Conservation (phyloP, 345 rosid species). For the Erucastrum elatum region DNA sequence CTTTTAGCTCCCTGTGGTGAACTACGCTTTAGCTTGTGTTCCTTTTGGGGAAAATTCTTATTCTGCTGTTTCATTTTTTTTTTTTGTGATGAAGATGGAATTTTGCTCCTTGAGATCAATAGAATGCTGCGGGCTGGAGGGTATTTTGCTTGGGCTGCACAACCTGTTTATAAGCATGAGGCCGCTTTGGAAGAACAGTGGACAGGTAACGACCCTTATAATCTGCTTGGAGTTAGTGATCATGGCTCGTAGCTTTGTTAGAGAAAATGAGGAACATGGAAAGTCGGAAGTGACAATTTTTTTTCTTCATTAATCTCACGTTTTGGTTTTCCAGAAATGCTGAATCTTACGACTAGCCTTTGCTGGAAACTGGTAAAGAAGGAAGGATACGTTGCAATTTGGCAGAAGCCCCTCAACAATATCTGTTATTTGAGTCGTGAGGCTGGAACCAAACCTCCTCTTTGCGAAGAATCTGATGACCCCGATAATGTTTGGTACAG, state of each 20-base stretch:
- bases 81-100: constrained; percentile 67
- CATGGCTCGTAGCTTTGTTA: constrained; percentile 9
- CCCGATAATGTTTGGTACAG: constrained; percentile 89
- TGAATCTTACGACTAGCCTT: constrained; percentile 79
- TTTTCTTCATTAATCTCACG: not conserved
- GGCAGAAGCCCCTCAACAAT: constrained; percentile 86
- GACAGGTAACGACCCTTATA: constrained; percentile 62
- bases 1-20: not conserved
- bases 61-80: not conserved
- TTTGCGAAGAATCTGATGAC: constrained; percentile 81
- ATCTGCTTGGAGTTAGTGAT: constrained; percentile 21
- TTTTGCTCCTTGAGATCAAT: constrained; percentile 91
- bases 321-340: constrained; percentile 71
- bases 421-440: constrained; percentile 79
- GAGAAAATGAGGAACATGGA: not conserved
- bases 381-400: constrained; percentile 92
- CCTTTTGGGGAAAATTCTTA: constrained; percentile 9
- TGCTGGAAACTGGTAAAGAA: constrained; percentile 96
- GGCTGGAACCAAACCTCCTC: constrained; percentile 64
- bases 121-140: constrained; percentile 97
- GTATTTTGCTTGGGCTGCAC: constrained; percentile 99
- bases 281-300: not conserved
- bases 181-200: constrained; percentile 81
- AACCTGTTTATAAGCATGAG: constrained; percentile 96
- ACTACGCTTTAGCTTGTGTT: constrained; percentile 7